A percentile compares a stretch with the other conserved stretches of the same genome.
These are phyloP conservation scores for Corynascus novoguineensis DNA, from an alignment of 495 filamentous ascomycete genomes.

Conservation along the genomic window DNA sequence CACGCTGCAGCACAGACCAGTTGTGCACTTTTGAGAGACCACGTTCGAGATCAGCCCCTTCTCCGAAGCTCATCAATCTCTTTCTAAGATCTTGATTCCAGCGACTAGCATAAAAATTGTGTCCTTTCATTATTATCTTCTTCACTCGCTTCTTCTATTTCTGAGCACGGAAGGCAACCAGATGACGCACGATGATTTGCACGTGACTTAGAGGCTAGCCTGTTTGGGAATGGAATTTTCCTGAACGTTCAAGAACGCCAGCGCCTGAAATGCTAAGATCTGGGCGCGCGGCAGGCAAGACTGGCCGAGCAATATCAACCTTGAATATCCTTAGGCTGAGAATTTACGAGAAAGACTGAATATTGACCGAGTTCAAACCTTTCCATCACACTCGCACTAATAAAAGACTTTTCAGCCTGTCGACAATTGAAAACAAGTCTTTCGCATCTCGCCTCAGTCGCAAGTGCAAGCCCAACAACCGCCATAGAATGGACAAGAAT, in stretches of 20 bases:
- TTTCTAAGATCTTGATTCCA: not conserved
- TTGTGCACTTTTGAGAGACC: not conserved
- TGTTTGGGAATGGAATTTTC: slow-evolving; percentile 30
- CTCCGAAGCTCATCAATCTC: not conserved
- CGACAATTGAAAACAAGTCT: not conserved
- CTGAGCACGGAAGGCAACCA: not conserved
- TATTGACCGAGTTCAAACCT: too few species aligned
- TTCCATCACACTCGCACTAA: not conserved
- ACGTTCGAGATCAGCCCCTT: not conserved
- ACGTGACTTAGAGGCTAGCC: slow-evolving; percentile 14
- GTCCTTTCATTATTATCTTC: not conserved
- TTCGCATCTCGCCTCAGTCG: not conserved
- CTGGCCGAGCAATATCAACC: not conserved
- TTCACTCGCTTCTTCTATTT: not conserved
- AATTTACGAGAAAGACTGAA: not conserved
- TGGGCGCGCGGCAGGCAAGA: slow-evolving; percentile 3
- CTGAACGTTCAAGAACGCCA: slow-evolving; percentile 28
- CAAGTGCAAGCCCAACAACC: not conserved
- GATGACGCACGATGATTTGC: not conserved
- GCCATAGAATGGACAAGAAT: slow-evolving; percentile 38
- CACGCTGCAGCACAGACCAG: slow-evolving; percentile 19
- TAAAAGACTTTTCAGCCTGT: not conserved
- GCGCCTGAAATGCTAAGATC: slow-evolving; percentile 3
- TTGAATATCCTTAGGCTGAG: not conserved
- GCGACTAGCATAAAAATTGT: not conserved